These are phyloP conservation scores for Tylopilus balloui DNA, from an alignment of 768 basidiomycete genomes.

Conservation along the genomic window DNA sequence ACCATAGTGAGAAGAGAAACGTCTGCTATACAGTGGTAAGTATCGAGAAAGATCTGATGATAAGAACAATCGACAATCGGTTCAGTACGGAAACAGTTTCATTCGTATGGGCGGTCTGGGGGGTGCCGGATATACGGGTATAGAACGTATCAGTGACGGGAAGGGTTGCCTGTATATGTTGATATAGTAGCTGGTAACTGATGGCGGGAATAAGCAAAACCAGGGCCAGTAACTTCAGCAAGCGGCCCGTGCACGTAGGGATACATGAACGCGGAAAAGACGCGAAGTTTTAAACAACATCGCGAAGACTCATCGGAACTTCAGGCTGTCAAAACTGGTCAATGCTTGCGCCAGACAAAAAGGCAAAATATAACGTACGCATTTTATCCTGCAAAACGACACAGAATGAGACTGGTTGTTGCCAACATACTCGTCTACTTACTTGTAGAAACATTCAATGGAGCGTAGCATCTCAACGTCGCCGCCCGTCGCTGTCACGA, in stretches of 20 bases:
- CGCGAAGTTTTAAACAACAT: constrained; percentile 68
- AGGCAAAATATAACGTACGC: constrained; percentile 48
- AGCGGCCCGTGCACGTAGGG: constrained; percentile 58
- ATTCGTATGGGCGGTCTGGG: constrained; percentile 20
- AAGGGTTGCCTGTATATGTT: constrained; percentile 39
- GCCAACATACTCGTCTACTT: constrained; percentile 23
- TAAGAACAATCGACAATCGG: constrained; percentile 32
- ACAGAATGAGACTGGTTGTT: constrained; percentile 13
- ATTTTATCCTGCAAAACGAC: constrained; percentile 65
- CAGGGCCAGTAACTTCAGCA: constrained; percentile 30
- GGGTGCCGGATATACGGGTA: constrained; percentile 66
- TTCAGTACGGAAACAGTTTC: constrained; percentile 64
- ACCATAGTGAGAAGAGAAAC: constrained; percentile 20
- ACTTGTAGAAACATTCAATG: constrained; percentile 99
- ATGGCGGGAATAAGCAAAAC: constrained; percentile 35
- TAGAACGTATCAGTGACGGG: constrained; percentile 42
- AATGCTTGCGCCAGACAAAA: constrained; percentile 16
- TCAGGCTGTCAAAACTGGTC: constrained; percentile 56
- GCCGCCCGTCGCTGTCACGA: constrained; percentile 95
- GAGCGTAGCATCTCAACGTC: constrained; percentile 98
- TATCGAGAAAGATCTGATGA: constrained; percentile 34
- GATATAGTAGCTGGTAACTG: constrained; percentile 48
- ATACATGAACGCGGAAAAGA: constrained; percentile 66
- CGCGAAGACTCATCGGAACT: constrained; percentile 86
- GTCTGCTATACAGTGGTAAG: constrained; percentile 69